Conservation (phyloP, 139 green algal species). For the Closterium sp. region DNA sequence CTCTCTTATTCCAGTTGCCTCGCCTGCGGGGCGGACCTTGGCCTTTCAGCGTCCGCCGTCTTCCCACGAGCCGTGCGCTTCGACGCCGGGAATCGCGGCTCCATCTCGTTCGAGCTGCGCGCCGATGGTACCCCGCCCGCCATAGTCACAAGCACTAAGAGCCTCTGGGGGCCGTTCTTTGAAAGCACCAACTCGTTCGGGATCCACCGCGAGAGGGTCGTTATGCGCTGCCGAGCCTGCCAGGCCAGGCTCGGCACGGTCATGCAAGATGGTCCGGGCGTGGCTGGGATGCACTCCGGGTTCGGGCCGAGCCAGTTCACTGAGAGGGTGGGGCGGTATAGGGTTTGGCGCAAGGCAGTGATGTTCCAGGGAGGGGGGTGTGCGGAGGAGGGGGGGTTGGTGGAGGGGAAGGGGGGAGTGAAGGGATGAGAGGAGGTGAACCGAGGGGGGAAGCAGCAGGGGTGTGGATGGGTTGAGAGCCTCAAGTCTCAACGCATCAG, state of each 20-base stretch:
- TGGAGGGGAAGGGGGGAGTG: not conserved
- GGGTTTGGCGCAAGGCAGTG: not conserved
- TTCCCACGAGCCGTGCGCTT: not conserved
- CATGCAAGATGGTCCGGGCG: not conserved
- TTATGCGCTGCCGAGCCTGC: conserved; percentile 3
- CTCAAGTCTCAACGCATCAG: not conserved
- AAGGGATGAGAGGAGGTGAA: not conserved
- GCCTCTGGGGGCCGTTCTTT: conserved; percentile 7
- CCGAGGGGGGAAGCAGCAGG: no score
- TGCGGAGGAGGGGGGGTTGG: not conserved
- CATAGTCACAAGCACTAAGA: not conserved
- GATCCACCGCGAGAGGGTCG: not conserved
- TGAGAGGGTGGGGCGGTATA: not conserved
- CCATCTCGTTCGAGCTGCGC: not conserved
- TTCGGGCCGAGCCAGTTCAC: conserved; percentile 8
- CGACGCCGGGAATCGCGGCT: not conserved
- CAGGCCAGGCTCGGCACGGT: conserved; percentile 3
- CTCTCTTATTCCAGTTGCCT: not conserved
- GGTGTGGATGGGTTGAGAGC: no score
- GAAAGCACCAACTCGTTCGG: not conserved
- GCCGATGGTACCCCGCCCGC: not conserved
- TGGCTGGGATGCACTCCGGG: not conserved
- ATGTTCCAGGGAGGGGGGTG: not conserved
- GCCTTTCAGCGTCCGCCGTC: not conserved
- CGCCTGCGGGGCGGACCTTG: not conserved